Evolutionary conservation across 1,139 yeast species (phyloP).

Genomic region (Kodamaea plutei): DNA sequence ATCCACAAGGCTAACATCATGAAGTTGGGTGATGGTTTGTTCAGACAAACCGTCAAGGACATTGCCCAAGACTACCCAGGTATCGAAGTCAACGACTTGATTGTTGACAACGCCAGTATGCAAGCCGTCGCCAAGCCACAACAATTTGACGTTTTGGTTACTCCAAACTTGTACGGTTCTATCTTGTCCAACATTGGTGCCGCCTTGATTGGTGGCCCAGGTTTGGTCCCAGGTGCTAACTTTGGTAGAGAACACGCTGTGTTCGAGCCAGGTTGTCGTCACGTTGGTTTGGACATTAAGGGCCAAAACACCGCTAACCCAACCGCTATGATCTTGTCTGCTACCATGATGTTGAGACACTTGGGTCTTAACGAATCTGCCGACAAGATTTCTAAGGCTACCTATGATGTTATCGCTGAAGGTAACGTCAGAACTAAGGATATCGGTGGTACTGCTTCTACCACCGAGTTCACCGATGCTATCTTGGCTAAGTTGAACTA

Average conservation of each 20-base stretch:
- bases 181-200: slow-evolving; percentile 97
- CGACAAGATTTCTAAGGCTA: slow-evolving; percentile 82
- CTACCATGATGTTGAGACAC: slow-evolving; percentile 90
- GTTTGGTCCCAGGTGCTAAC: slow-evolving; percentile 97
- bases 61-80: slow-evolving; percentile 89
- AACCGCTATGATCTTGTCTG: slow-evolving; percentile 91
- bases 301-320: slow-evolving; percentile 97
- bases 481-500: slow-evolving; percentile 60
- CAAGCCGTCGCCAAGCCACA: slow-evolving; percentile 98
- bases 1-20: slow-evolving; percentile 99
- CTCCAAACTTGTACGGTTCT: slow-evolving; percentile 98
- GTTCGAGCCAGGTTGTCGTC: slow-evolving; percentile 99
- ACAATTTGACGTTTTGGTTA: slow-evolving; percentile 95
- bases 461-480: slow-evolving; percentile 92
- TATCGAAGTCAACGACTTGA: slow-evolving; percentile 82
- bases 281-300: slow-evolving; percentile 94
- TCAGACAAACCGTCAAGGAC: slow-evolving; percentile 89
- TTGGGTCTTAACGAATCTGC: slow-evolving; percentile 83
- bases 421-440: slow-evolving; percentile 79
- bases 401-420: slow-evolving; percentile 83
- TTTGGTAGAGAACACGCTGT: slow-evolving; percentile 97
- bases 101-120: slow-evolving; percentile 98
- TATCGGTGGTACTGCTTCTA: slow-evolving; percentile 83
- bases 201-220: slow-evolving; percentile 97
- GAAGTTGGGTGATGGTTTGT: slow-evolving; percentile 98